Base-by-base conservation (phyloP, 2,329 filamentous ascomycete species). In the Talaromyces amestolkiae region DNA sequence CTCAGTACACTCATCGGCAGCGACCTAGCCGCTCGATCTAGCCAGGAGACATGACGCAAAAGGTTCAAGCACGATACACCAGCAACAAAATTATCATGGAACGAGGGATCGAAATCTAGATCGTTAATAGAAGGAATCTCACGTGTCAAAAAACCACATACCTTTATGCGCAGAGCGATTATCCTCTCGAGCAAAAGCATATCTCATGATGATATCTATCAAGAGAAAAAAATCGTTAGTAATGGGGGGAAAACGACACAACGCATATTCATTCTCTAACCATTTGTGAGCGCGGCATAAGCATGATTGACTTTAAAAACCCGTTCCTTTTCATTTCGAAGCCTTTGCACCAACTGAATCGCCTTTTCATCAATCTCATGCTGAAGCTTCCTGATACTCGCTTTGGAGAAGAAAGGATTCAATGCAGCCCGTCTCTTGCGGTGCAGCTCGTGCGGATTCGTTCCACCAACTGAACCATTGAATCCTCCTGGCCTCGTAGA, bases 361-460 rank as follows among this genome's bases (percentile, higher is more conserved):
- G 49, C 49, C 27, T 53, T 53, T 3, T 53, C 49, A 33, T 53
- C 49, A 53, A 53, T 53, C 49, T 53, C 49, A 53, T 53, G 49
- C 13, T 53, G 49, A n/a, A 53, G 49, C 5, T 53, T 53, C 15
- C 49, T 53, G 7, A 53, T 53, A 53, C 49, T 53, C 17, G 49
- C 49, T 53, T 53, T 53, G 11, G 78, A 79, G 24, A 69, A 69
- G 37, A 54, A 69, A 3, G 68, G 69, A 58, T 70, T 72, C 49
- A 74, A 56, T 11, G 69, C 56, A 19, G 61, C 59, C 0, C 72
- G 69, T 15, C 72, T 71, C 27, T 71, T 41, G 10, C 71, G 70
- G 61, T 74, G 72, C 13, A 68, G 61, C 37, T 72, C 68, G 65
- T 73, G 69, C 10, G 64, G 24, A 8, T 67, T 64, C 1, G 70